phyloP scores from a whole-genome alignment of 768 basidiomycete species.

The Serendipita sp. region DNA sequence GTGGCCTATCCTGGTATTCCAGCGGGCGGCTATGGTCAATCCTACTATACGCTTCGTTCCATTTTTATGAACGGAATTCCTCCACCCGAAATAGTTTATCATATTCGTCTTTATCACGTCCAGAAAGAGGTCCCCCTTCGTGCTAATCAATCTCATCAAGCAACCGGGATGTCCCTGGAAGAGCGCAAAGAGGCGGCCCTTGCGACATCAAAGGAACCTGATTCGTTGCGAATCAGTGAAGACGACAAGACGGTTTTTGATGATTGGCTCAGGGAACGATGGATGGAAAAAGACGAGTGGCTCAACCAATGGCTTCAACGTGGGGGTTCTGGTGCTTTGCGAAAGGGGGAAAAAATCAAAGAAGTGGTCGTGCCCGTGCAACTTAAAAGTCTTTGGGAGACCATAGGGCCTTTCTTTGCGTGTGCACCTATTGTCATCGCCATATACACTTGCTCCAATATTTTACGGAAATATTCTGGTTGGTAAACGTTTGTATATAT shows the following conservation, averaged over 20 bases:
- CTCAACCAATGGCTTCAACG: constrained; percentile 11
- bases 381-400: constrained; percentile 36
- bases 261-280: constrained; percentile 62
- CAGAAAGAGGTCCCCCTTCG: constrained; percentile 52
- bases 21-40: constrained; percentile 63
- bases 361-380: constrained; percentile 33
- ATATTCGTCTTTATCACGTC: constrained; percentile 66
- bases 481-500: no score
- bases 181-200: background rate
- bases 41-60: constrained; percentile 76
- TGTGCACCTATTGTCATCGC: constrained; percentile 39
- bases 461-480: no score
- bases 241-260: constrained; percentile 57
- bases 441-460: background rate
- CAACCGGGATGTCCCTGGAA: background rate
- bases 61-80: constrained; percentile 68
- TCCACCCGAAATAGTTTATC: constrained; percentile 76
- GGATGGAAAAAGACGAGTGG: constrained; percentile 69
- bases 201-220: constrained; percentile 6
- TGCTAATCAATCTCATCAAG: constrained; percentile 7
- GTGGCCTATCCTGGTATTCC: constrained; percentile 85
- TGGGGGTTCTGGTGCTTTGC: constrained; percentile 20
- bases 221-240: constrained; percentile 28
- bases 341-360: background rate
- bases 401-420: constrained; percentile 53